Evolutionary conservation across 345 rosid species (phyloP), one percentile per base, ranked within the genome.

Genomic region (Pistacia integerrima): DNA sequence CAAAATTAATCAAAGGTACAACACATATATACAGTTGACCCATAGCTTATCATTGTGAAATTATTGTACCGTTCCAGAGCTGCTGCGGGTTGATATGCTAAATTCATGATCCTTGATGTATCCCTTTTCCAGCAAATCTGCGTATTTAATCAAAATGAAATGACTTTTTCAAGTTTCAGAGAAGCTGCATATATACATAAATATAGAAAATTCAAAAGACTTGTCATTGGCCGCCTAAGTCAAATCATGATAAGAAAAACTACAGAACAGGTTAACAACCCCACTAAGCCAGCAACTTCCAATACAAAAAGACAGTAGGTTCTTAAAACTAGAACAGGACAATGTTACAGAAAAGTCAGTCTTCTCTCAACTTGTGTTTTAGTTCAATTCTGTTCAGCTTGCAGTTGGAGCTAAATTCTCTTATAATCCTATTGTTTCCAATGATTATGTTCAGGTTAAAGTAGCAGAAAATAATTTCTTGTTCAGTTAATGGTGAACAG

Each of bases 101-200:
- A 74, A 20, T 20, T 11, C 38, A 48, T 64, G 25, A 36, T 74
- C 77, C 69, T 74, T 35, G 63, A 28, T n/a, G 52, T 64, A 74
- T 46, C 65, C 78, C 11, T 75, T 67, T 17, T 38, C 46, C 35
- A 75, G 72, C 72, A 75, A 66, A 38, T 55, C 78, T 75, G 70
- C 72, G 55, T 54, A 3, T 36, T 72, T 41, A 13, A 36, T 18
- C 2, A 18, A 56, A 35, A 35, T 9, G 36, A 57, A 13, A n/a
- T 8, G 17, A 25, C 10, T n/a, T 10, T 46, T 11, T n/a, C 20
- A 44, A 62, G 28, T 62, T 62, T 11, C 65, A 25, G 38, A 28
- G 41, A 64, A 64, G 36, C 35, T 9, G 48, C 55, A 51, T 10
- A 51, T 1, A 51, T 1, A 14, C 18, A 54, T 13, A 54, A 1